Conservation (phyloP, 768 basidiomycete species). For the Strobilomyces confusus region DNA sequence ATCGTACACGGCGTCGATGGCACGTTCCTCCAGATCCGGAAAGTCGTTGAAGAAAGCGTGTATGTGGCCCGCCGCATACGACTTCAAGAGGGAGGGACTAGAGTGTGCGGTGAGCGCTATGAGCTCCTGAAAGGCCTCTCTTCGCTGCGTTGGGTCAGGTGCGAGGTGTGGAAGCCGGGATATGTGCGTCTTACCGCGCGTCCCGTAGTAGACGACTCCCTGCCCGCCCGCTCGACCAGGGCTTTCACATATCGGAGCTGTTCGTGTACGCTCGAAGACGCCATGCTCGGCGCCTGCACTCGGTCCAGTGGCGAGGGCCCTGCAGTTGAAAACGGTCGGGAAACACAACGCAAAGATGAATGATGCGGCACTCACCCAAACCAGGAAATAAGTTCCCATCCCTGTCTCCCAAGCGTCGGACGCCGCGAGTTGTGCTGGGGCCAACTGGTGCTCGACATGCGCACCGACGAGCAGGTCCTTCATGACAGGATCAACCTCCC, state of each 20-base stretch:
- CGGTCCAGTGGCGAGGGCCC: background rate
- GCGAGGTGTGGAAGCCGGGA: background rate
- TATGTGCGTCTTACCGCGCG: slow-evolving; percentile 33
- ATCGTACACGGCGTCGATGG: slow-evolving; percentile 76
- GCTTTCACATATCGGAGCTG: slow-evolving; percentile 24
- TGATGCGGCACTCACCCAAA: slow-evolving; percentile 6
- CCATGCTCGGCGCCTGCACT: slow-evolving; percentile 13
- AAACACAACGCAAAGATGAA: slow-evolving; percentile 13
- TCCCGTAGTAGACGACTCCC: slow-evolving; percentile 36
- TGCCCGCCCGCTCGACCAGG: slow-evolving; percentile 44
- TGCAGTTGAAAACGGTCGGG: background rate
- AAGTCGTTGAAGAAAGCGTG: slow-evolving; percentile 60
- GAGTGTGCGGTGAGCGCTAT: slow-evolving; percentile 50
- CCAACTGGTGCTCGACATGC: slow-evolving; percentile 25
- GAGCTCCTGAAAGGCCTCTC: slow-evolving; percentile 47
- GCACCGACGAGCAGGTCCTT: slow-evolving; percentile 26
- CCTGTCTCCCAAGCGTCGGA: background rate
- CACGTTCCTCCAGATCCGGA: slow-evolving; percentile 67
- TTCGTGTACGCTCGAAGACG: slow-evolving; percentile 17
- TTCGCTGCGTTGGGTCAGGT: slow-evolving; percentile 38
- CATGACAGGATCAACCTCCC: slow-evolving; percentile 70
- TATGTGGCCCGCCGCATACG: slow-evolving; percentile 55
- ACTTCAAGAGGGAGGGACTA: slow-evolving; percentile 44
- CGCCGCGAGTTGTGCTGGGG: no score
- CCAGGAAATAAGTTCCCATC: slow-evolving; percentile 26